These are phyloP conservation scores for Citrus maxima DNA, from an alignment of 345 rosid genomes.

Conservation along the genomic window DNA sequence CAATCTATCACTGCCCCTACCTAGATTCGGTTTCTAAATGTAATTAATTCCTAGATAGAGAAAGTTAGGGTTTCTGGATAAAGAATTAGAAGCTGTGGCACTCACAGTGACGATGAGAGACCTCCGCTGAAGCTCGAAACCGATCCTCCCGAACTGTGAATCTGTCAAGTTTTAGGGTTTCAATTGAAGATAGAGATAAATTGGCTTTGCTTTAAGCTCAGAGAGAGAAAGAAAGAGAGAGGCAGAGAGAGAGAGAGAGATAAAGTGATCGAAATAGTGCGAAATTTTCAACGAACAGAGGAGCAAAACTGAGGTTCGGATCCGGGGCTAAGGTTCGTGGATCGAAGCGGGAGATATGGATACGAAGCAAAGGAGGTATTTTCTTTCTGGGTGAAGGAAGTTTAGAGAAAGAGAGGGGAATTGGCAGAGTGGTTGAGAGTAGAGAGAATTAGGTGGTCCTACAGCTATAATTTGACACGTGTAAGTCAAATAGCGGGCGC, in stretches of 20 bases:
- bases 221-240: not conserved
- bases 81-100: slow-evolving; percentile 13
- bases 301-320: slow-evolving; percentile 39
- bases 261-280: slow-evolving; percentile 47
- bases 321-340: slow-evolving; percentile 16
- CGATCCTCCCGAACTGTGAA: slow-evolving; percentile 29
- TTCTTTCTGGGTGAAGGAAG: not conserved
- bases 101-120: slow-evolving; percentile 31
- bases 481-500: not conserved
- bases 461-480: slow-evolving; percentile 14
- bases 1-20: slow-evolving; percentile 18
- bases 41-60: not conserved
- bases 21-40: slow-evolving; percentile 18
- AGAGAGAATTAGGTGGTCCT: slow-evolving; percentile 15
- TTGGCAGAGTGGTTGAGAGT: slow-evolving; percentile 17
- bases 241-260: slow-evolving; percentile 29
- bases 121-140: slow-evolving; percentile 30
- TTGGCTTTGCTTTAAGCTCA: slow-evolving; percentile 7
- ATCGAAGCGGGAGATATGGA: slow-evolving; percentile 17
- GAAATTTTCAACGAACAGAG: slow-evolving; percentile 60
- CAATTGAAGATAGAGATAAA: slow-evolving; percentile 26
- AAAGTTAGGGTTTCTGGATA: slow-evolving; percentile 41
- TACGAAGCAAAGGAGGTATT: not conserved
- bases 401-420: no score
- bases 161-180: slow-evolving; percentile 37